Evolutionary conservation across 257 asterid species (phyloP).

Genomic region (Rhazya stricta): DNA sequence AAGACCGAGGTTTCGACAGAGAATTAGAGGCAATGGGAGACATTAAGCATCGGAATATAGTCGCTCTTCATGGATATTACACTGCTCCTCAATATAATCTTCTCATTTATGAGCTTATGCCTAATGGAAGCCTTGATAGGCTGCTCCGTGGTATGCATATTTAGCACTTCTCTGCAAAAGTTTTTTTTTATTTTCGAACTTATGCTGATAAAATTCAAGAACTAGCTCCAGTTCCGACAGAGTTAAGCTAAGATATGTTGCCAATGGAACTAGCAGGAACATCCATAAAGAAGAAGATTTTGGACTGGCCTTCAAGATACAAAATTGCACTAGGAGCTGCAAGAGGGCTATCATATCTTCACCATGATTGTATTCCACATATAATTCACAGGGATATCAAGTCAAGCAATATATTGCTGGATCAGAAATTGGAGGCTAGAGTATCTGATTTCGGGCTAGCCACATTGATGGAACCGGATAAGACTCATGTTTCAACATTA

Average conservation of each 20-base stretch:
- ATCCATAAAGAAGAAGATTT: constrained; percentile 40
- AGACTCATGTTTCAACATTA: constrained; percentile 80
- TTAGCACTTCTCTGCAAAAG: background rate
- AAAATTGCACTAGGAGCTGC: constrained; percentile 86
- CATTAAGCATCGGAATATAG: constrained; percentile 79
- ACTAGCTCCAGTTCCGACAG: background rate
- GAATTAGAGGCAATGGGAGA: constrained; percentile 87
- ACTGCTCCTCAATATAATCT: constrained; percentile 67
- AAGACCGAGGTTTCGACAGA: constrained; percentile 76
- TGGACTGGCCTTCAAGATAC: constrained; percentile 73
- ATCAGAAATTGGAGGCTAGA: constrained; percentile 64
- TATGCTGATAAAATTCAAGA: background rate
- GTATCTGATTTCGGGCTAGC: constrained; percentile 90
- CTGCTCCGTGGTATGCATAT: constrained; percentile 59
- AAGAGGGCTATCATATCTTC: constrained; percentile 82
- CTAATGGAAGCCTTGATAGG: constrained; percentile 63
- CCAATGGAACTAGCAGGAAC: constrained; percentile 43
- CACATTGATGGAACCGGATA: constrained; percentile 73
- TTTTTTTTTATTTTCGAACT: background rate
- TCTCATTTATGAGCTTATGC: constrained; percentile 88
- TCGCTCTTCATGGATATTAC: constrained; percentile 77
- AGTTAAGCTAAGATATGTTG: too few species aligned
- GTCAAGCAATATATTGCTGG: constrained; percentile 78
- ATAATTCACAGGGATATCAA: constrained; percentile 85
- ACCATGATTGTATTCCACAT: constrained; percentile 87